Conservation (phyloP, 805 yeast species). For the Suhomyces sp. region DNA sequence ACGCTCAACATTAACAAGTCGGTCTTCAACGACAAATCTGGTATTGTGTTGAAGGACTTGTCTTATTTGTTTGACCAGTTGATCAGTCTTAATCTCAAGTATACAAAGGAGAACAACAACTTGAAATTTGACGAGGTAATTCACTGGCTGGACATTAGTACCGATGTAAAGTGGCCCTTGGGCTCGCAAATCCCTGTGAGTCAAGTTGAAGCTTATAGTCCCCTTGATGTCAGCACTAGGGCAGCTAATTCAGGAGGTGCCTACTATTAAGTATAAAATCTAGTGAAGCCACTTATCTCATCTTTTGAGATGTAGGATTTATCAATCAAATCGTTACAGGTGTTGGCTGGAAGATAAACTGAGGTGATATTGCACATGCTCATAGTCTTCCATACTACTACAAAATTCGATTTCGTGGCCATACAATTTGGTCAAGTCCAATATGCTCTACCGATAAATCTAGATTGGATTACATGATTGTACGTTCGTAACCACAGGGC, state of each 20-base stretch:
- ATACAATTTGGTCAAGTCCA: no score
- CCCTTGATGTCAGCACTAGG: constrained; percentile 10
- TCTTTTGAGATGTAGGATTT: no score
- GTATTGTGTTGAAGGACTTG: constrained; percentile 35
- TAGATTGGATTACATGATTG: no score
- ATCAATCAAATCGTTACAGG: no score
- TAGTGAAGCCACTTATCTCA: no score
- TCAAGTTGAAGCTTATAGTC: constrained; percentile 21
- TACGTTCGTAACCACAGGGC: no score
- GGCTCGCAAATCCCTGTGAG: constrained; percentile 37
- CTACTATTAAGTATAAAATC: constrained; percentile 5
- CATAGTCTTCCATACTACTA: no score
- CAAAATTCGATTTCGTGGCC: no score
- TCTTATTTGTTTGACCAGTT: constrained; percentile 40
- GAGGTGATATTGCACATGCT: no score
- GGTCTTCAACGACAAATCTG: constrained; percentile 31
- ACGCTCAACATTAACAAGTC: constrained; percentile 34
- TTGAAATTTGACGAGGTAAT: constrained; percentile 35
- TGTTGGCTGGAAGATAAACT: no score
- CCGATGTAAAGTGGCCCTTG: constrained; percentile 44
- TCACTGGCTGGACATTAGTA: constrained; percentile 31
- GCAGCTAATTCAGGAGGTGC: constrained; percentile 5
- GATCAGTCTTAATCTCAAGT: constrained; percentile 38
- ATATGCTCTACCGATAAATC: no score
- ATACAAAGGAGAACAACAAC: constrained; percentile 41